Base-by-base conservation (phyloP, 2,329 filamentous ascomycete genomes). In the Pestalotiopsis sp. region DNA sequence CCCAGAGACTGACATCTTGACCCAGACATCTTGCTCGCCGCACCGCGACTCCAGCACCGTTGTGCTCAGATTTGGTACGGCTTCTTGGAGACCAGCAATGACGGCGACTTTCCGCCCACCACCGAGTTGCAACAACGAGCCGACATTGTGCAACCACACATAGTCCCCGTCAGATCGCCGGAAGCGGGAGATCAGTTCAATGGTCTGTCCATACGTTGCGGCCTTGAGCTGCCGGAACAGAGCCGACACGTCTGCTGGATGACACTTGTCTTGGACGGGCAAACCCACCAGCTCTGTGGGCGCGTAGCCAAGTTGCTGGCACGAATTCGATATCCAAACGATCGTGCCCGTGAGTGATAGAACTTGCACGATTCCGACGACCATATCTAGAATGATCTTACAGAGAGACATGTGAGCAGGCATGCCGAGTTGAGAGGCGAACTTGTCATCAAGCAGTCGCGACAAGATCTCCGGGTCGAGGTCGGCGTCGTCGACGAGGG, bases 361-460 rank as follows among this genome's bases (percentile, higher is more conserved):
- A 0, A 97, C 94, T 75, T 97, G 93, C 4, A 97, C 91, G 14
- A 97, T 91, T 75, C 97, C 94, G 76, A 97, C 93, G 0, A 92
- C 91, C 74, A 97, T 97, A 74, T 97, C 94, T 23, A 97, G 84
- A 1, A 97, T 82, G 75, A 97, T 91, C 79, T 95, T 96, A 76
- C 97, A 93, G 90, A 92, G 94, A 49, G 97, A 93, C 72, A 96
- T 92, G 52, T 91, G 88, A 38, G 90, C 88, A 20, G 23, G 97
- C 6, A 23, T 36, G 17, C 27, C 17, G 41, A 7, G 9, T 13
- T 20, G 3, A 14, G 4, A 2, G 27, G 11, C 23, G 20, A 20
- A 6, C 9, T 27, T 59, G 45, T 52, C 17, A 1, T 5, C 45
- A 1, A 52, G 6, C 1, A 52, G n/a, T 9, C 45, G 45, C 3